Percentiles rank a stretch among this genome's conserved stretches.
Conservation (phyloP, 2,329 filamentous ascomycete species). For the Nemania serpens region DNA sequence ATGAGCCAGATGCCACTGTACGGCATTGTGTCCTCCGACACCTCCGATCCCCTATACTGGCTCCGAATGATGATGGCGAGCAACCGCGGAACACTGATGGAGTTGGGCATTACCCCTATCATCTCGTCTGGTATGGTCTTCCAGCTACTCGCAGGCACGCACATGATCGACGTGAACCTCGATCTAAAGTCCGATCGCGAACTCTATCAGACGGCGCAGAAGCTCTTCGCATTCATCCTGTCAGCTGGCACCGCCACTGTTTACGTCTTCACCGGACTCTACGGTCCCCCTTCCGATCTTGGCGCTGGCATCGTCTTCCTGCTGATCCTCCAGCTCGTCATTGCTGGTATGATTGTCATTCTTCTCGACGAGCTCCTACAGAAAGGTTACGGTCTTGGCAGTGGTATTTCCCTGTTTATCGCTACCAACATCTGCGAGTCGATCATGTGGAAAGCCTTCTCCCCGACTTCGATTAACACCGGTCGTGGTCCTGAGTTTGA, state of each 20-base stretch:
- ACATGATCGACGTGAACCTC: conserved; percentile 99
- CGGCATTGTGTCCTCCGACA: conserved; percentile 98
- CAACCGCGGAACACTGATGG: conserved; percentile 96
- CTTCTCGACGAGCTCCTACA: conserved; percentile 98
- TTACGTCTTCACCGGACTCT: conserved; percentile 97
- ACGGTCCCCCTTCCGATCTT: conserved; percentile 94
- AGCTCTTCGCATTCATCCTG: conserved; percentile 96
- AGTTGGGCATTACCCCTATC: conserved; percentile 96
- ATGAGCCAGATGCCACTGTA: conserved; percentile 99
- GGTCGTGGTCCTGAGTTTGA: conserved; percentile 98
- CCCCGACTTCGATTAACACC: conserved; percentile 98
- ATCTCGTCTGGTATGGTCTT: conserved; percentile 99
- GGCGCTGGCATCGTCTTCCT: conserved; percentile 98
- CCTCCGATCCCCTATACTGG: conserved; percentile 99
- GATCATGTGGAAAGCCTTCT: conserved; percentile 99
- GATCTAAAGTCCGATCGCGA: conserved; percentile 99
- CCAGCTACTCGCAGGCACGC: conserved; percentile 98
- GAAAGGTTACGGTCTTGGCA: conserved; percentile 98
- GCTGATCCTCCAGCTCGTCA: conserved; percentile 94
- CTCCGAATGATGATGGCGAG: conserved; percentile 99
- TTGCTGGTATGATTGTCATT: conserved; percentile 98
- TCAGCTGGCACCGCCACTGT: conserved; percentile 97
- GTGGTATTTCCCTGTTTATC: conserved; percentile 98
- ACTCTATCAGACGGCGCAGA: conserved; percentile 99
- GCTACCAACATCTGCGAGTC: conserved; percentile 99